phyloP scores from a whole-genome alignment of 148 eudicot genomes.

The Arbutus unedo region DNA sequence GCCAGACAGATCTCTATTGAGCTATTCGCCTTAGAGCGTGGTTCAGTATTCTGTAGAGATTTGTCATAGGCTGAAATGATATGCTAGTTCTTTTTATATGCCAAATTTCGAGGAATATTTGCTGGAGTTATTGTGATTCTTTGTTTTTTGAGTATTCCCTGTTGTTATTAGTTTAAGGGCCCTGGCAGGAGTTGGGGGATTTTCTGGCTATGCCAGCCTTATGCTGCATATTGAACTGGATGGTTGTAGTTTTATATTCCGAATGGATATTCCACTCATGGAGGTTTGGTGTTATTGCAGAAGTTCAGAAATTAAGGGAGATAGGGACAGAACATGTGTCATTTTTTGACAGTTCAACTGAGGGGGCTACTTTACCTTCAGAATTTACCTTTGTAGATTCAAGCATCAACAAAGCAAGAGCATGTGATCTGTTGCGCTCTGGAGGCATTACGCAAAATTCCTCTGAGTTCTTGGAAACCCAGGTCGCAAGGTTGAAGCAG shows the following conservation, averaged over 20 bases:
- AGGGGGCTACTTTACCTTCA: slow-evolving; percentile 16
- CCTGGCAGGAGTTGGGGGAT: background rate
- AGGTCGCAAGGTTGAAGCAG: slow-evolving; percentile 28
- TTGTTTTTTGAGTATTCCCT: background rate
- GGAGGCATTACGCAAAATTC: slow-evolving; percentile 14
- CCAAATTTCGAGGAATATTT: background rate
- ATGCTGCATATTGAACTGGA: background rate
- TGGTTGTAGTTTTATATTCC: background rate
- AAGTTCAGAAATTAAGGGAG: slow-evolving; percentile 65
- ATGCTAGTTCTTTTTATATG: background rate
- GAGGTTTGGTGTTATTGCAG: slow-evolving; percentile 36
- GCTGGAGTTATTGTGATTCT: background rate
- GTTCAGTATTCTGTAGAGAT: background rate
- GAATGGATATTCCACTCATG: background rate
- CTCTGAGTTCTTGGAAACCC: slow-evolving; percentile 15
- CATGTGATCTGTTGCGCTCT: slow-evolving; percentile 20
- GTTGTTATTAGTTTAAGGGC: background rate
- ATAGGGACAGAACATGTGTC: slow-evolving; percentile 47
- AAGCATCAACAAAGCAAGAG: slow-evolving; percentile 19
- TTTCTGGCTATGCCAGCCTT: background rate
- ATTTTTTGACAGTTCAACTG: slow-evolving; percentile 31
- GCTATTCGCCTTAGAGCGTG: background rate
- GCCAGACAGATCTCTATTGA: background rate
- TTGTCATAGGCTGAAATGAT: background rate
- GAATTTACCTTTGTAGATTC: slow-evolving; percentile 21